Base-by-base conservation (phyloP, 495 filamentous ascomycete genomes). In the Penicillium flavigenum region DNA sequence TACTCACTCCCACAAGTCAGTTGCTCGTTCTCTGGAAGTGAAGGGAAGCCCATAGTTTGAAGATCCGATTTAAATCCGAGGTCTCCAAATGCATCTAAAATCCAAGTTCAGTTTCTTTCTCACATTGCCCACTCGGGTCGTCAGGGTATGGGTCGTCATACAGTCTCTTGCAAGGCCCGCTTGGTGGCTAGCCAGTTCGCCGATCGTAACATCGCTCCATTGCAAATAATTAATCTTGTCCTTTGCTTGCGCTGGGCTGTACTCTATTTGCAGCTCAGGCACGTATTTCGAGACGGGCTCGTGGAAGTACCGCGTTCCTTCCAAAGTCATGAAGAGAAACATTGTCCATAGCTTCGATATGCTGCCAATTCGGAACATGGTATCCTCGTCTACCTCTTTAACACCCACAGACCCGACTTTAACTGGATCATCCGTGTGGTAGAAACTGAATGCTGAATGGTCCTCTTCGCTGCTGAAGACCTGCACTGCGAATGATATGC, bases 171-270 rank as follows among this genome's bases (percentile, higher is more conserved):
- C 60, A 26, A 81, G 72, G 4, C 81, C 83, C 11, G 81, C 71
- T 47, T 80, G 59, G 51, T 86, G 83, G 54, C 75, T 77, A 0
- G 80, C 79, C 34, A 87, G 59, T 10, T 75, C 70, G 3, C 79
- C 77, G 14, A 86, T 67, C 0, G 82, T 86, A 31, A 85, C 69
- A 22, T 80, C 74, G 20, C 76, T 68, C 84, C 84, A 87, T 16
- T 69, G 66, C 31, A 82, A 70, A 32, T 57, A 53, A 43, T 71
- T 62, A 39, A 69, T 67, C 8, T 67, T 71, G 61, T 83, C 69
- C 2, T 56, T 53, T 9, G n/a, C 3, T 24, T 58, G 34, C 19
- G 44, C 31, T 24, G 38, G 5, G 17, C 61, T 43, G 24, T 48
- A 16, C 0, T 64, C 67, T 6, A 58, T 26, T 12, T 48, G 52